Evolutionary conservation across 2,329 filamentous ascomycete genomes (phyloP).

Genomic region (Chaetoscypha palmicola): DNA sequence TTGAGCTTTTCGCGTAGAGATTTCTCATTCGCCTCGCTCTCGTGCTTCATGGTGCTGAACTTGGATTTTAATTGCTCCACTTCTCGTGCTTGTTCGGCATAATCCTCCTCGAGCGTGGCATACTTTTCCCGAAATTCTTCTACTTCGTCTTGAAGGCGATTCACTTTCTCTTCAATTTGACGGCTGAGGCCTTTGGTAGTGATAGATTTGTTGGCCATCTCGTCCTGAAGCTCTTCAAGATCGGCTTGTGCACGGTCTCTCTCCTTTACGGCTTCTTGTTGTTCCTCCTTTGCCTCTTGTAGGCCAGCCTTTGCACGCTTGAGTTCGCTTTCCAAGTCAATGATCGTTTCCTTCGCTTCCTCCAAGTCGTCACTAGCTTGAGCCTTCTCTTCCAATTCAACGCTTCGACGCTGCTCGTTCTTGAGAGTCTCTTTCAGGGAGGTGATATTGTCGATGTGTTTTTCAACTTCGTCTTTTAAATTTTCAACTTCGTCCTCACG

Average conservation of each 20-base stretch:
- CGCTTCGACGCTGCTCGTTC: constrained; percentile 42
- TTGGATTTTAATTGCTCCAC: constrained; percentile 37
- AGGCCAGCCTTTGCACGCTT: constrained; percentile 47
- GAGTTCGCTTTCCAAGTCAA: constrained; percentile 49
- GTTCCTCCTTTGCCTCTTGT: constrained; percentile 47
- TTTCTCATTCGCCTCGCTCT: constrained; percentile 28
- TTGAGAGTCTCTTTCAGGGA: constrained; percentile 55
- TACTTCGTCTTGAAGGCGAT: constrained; percentile 60
- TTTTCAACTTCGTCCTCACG: constrained; percentile 69
- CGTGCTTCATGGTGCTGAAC: constrained; percentile 31
- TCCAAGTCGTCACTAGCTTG: constrained; percentile 44
- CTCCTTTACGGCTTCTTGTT: constrained; percentile 46
- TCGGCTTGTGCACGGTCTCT: constrained; percentile 52
- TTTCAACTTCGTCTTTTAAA: constrained; percentile 48
- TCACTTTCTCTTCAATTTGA: constrained; percentile 65
- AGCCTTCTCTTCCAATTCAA: constrained; percentile 52
- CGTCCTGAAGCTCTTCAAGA: constrained; percentile 62
- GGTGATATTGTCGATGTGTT: constrained; percentile 45
- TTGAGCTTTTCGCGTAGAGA: constrained; percentile 37
- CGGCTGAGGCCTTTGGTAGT: constrained; percentile 67
- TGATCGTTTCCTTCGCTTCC: constrained; percentile 51
- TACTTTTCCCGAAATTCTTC: constrained; percentile 43
- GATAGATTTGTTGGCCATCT: constrained; percentile 73
- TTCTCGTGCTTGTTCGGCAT: constrained; percentile 37
- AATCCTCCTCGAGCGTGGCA: constrained; percentile 34